Evolutionary conservation across 148 eudicot species (phyloP).

Genomic region (Dysphania ambrosioides): DNA sequence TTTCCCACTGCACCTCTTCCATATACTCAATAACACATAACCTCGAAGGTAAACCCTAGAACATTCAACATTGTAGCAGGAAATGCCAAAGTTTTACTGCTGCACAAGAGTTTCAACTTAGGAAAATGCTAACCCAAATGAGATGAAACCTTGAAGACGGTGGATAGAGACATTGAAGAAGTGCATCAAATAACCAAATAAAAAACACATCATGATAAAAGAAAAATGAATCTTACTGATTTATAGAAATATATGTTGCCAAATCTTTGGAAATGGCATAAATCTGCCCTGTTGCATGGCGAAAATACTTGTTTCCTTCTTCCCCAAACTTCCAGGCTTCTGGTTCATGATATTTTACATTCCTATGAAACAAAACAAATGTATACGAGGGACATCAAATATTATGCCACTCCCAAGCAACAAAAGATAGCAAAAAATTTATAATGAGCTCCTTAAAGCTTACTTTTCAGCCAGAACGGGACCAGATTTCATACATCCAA

Average conservation of each 20-base stretch:
- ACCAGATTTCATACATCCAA: slow-evolving; percentile 99
- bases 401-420: background rate
- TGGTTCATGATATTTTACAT: slow-evolving; percentile 90
- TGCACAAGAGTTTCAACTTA: background rate
- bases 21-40: no score
- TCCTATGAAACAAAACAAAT: slow-evolving; percentile 39
- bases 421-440: background rate
- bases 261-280: slow-evolving; percentile 92
- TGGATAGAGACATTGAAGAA: background rate
- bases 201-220: background rate
- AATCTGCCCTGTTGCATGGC: slow-evolving; percentile 97
- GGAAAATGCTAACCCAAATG: background rate
- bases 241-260: slow-evolving; percentile 82
- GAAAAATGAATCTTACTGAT: slow-evolving; percentile 55
- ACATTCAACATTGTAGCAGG: background rate
- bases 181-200: background rate
- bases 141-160: background rate
- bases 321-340: slow-evolving; percentile 98
- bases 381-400: background rate
- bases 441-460: slow-evolving; percentile 19
- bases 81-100: slow-evolving; percentile 1
- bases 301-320: slow-evolving; percentile 90
- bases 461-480: slow-evolving; percentile 91
- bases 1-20: no score
- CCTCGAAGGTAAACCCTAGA: background rate